Evolutionary conservation across 768 basidiomycete genomes (phyloP).

Genomic region (Clathrus columnatus): DNA sequence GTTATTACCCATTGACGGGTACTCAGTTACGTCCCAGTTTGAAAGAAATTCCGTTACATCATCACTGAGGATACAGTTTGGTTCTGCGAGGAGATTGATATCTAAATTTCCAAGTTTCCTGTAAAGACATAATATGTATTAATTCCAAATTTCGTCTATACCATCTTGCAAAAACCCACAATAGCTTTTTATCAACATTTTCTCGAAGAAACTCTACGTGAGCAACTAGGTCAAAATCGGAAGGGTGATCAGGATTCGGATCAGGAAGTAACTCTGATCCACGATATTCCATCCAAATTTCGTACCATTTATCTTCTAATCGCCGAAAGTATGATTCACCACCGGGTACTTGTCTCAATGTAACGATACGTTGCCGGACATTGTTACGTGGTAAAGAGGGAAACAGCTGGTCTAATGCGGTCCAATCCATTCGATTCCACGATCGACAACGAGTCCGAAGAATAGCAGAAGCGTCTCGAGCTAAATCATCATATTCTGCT

Average conservation of each 20-base stretch:
- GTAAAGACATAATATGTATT: background rate
- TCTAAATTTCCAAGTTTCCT: background rate
- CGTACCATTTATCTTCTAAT: conserved; percentile 75
- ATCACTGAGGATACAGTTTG: background rate
- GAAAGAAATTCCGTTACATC: conserved; percentile 8
- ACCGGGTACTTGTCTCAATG: conserved; percentile 46
- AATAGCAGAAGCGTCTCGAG: conserved; percentile 75
- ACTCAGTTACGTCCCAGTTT: conserved; percentile 44
- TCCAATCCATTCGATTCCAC: conserved; percentile 55
- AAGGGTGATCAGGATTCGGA: conserved; percentile 52
- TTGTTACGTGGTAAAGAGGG: conserved; percentile 65
- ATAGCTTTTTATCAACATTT: conserved; percentile 74
- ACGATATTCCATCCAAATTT: conserved; percentile 64
- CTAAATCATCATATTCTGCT: conserved; percentile 79
- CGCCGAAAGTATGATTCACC: conserved; percentile 69
- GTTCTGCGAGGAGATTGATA: background rate
- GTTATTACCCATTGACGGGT: conserved; percentile 31
- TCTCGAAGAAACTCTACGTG: conserved; percentile 75
- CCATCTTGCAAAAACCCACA: conserved; percentile 60
- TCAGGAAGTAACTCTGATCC: conserved; percentile 65
- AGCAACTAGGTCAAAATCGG: conserved; percentile 70
- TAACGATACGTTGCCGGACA: conserved; percentile 58
- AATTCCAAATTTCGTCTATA: no score
- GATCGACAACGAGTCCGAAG: conserved; percentile 69
- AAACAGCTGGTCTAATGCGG: conserved; percentile 70